Evolutionary conservation across 257 asterid species (phyloP), one percentile per base, ranked within the genome.

Genomic region (Solanum paucissectum): DNA sequence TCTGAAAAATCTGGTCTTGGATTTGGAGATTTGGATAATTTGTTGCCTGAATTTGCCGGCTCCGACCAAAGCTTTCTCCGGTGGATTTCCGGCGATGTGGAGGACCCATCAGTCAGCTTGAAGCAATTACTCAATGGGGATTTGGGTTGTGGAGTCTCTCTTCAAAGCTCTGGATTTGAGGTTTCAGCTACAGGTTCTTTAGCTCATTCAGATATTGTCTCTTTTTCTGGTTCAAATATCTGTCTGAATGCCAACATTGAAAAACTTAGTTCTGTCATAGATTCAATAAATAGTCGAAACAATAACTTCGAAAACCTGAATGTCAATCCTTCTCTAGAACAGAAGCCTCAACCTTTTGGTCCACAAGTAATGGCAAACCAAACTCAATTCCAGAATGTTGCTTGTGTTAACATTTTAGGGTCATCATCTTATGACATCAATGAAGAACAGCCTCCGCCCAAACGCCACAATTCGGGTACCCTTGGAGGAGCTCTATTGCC

Each of bases 11-110:
- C 55, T 55, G 90, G 44, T 88, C 88, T 93, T 87, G 96, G 91
- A 29, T 86, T 90, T 85, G 94, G 89, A 73, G 94, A 91, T 83
- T 92, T 90, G 93, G 94, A 90, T 85, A 89, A 75, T 71, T 77
- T 91, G 40, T 84, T 92, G 82, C 84, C 94, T 64, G 95, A 91
- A 85, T 87, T 92, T 74, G 87, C 69, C 0, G 92, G 87, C 32
- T 87, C 90, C 36, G 93, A 92, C 87, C 92, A 88, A 83, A 73
- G 90, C 66, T 87, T 89, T 84, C 88, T 89, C 86, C 87, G 87
- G 88, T 92, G 93, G 93, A 74, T 89, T 62, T 77, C 91, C 4
- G 92, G 92, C 6, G 93, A 90, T 2, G 64, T 75, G 13, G 93
- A 91, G 34, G 92, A 90, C 40, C 76, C 90, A 7, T 83, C 91